Evolutionary conservation across 768 basidiomycete species (phyloP).

Genomic region (Lentinula aciculospora): DNA sequence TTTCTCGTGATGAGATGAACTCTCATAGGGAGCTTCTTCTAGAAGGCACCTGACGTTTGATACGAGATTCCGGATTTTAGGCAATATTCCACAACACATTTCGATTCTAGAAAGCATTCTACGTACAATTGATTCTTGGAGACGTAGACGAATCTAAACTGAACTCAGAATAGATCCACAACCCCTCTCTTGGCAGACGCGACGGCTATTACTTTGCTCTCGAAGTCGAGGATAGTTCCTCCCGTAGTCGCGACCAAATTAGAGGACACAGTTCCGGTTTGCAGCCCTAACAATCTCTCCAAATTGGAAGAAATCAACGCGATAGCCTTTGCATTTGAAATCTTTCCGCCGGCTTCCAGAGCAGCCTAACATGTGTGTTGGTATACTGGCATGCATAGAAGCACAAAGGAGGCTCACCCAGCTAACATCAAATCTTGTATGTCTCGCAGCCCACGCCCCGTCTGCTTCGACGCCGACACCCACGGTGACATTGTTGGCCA

Average conservation of each 20-base stretch:
- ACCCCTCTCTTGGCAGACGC: conserved; percentile 24
- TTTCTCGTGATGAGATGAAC: background rate
- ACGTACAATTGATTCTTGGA: background rate
- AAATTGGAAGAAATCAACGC: conserved; percentile 36
- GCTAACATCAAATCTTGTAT: conserved; percentile 66
- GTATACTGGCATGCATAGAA: background rate
- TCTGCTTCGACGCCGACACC: conserved; percentile 45
- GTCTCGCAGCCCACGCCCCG: conserved; percentile 58
- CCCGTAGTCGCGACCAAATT: conserved; percentile 32
- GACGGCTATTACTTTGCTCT: conserved; percentile 34
- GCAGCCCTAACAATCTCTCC: conserved; percentile 35
- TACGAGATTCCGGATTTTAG: background rate
- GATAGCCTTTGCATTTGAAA: conserved; percentile 28
- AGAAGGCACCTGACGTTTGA: background rate
- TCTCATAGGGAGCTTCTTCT: background rate
- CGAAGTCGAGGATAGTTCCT: conserved; percentile 31
- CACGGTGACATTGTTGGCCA: conserved; percentile 62
- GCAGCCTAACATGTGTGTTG: background rate
- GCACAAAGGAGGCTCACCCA: conserved; percentile 48
- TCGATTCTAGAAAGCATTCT: no score
- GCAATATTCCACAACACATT: background rate
- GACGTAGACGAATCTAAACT: no score
- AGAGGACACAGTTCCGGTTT: conserved; percentile 2
- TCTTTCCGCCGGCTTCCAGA: conserved; percentile 22
- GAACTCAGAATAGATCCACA: conserved; percentile 12